Evolutionary conservation across 1,284 basidiomycete genomes (phyloP).

Genomic region (Vanrija sp.): DNA sequence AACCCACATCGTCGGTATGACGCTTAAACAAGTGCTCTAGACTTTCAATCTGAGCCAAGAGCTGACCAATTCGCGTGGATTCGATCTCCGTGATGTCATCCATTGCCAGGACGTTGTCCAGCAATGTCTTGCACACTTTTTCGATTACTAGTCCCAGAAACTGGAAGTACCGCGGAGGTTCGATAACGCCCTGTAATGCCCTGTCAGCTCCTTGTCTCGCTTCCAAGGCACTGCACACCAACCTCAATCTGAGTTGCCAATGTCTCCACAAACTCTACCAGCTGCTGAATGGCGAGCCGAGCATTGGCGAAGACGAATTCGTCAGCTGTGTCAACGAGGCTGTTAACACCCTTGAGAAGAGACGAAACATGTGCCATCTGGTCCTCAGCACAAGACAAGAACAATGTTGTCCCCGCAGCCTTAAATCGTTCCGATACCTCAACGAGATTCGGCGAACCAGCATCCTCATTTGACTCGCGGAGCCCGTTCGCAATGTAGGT

Average conservation of each 20-base stretch:
- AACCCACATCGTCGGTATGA: neutral
- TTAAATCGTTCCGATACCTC: slow-evolving; percentile 56
- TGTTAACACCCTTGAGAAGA: slow-evolving; percentile 61
- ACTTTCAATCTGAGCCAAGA: slow-evolving; percentile 72
- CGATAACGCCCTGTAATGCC: slow-evolving; percentile 26
- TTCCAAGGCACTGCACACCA: slow-evolving; percentile 17
- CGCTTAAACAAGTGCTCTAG: slow-evolving; percentile 70
- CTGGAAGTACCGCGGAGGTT: neutral
- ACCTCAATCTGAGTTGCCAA: slow-evolving; percentile 72
- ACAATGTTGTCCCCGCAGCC: slow-evolving; percentile 62
- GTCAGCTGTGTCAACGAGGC: slow-evolving; percentile 68
- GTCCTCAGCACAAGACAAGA: slow-evolving; percentile 63
- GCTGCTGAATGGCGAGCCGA: neutral
- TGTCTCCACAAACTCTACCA: slow-evolving; percentile 63
- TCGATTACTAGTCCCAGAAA: slow-evolving; percentile 72
- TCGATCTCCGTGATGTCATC: slow-evolving; percentile 89
- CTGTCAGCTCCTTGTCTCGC: neutral
- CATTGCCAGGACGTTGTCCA: slow-evolving; percentile 71
- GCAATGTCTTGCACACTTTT: slow-evolving; percentile 63
- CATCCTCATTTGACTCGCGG: slow-evolving; percentile 38
- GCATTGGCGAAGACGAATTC: slow-evolving; percentile 54
- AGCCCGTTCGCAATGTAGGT: slow-evolving; percentile 58
- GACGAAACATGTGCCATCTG: slow-evolving; percentile 54
- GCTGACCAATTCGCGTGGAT: slow-evolving; percentile 73
- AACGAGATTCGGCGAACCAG: slow-evolving; percentile 51